Conservation (phyloP, 305 asterid species). For the Fraxinus sp. region DNA sequence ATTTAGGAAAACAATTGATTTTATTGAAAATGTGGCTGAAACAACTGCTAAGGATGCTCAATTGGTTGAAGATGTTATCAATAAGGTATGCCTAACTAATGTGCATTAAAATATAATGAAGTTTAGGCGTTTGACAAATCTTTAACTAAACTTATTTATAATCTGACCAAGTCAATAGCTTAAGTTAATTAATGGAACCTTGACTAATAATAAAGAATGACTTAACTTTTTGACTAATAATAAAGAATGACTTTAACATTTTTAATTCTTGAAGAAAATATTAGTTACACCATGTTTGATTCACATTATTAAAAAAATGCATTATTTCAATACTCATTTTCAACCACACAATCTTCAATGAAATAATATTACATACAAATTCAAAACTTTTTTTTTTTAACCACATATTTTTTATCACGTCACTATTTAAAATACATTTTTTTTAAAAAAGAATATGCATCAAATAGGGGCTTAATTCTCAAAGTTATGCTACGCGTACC, state of each 20-base stretch:
- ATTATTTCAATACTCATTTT: too few species aligned
- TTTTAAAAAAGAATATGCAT: too few species aligned
- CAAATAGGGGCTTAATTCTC: too few species aligned
- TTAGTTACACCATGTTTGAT: too few species aligned
- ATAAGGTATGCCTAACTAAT: conserved; percentile 41
- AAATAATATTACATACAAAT: too few species aligned
- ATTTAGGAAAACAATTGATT: conserved; percentile 37
- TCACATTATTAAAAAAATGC: too few species aligned
- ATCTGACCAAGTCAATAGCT: conserved; percentile 18
- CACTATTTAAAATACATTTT: too few species aligned
- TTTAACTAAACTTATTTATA: neutral
- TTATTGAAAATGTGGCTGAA: conserved; percentile 53
- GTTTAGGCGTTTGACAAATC: neutral
- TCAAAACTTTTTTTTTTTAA: too few species aligned
- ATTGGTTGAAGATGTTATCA: conserved; percentile 45
- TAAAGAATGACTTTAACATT: neutral
- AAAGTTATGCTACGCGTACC: too few species aligned
- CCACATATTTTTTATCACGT: too few species aligned
- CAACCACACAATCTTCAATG: too few species aligned
- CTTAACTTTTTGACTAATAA: neutral
- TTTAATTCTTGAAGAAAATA: neutral
- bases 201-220: neutral
- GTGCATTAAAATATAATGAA: neutral
- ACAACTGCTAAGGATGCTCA: conserved; percentile 50
- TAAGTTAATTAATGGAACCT: neutral